These are phyloP conservation scores for Candida suzukii DNA, from an alignment of 805 yeast species.

Conservation along the genomic window DNA sequence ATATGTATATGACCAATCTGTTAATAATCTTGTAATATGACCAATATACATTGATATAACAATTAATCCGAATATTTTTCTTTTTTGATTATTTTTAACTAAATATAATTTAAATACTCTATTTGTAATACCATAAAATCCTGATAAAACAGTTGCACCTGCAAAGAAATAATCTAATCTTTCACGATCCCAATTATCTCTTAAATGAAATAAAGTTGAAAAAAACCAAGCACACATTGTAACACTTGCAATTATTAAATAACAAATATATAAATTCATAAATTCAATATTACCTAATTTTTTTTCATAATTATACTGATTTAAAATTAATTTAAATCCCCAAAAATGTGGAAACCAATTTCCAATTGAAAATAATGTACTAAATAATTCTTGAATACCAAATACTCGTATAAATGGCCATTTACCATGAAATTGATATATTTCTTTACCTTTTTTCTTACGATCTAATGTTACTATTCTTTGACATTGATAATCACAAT, in stretches of 20 bases:
- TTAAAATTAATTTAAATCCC: constrained; percentile 31
- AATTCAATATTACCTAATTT: constrained; percentile 15
- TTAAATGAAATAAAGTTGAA: constrained; percentile 79
- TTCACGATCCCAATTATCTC: constrained; percentile 78
- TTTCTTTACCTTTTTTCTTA: constrained; percentile 36
- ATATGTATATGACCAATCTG: constrained; percentile 86
- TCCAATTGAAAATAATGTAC: constrained; percentile 69
- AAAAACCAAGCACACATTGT: constrained; percentile 86
- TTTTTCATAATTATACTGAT: constrained; percentile 13
- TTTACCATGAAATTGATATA: constrained; percentile 90
- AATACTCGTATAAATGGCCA: constrained; percentile 84
- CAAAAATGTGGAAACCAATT: constrained; percentile 60
- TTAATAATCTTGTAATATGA: constrained; percentile 60
- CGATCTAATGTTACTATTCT: constrained; percentile 59
- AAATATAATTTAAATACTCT: constrained; percentile 56
- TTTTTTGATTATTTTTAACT: constrained; percentile 15
- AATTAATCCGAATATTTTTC: constrained; percentile 29
- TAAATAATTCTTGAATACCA: constrained; percentile 83
- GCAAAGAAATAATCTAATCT: constrained; percentile 89
- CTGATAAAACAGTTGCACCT: constrained; percentile 77
- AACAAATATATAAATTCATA: constrained; percentile 26
- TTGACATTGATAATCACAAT: constrained; percentile 95
- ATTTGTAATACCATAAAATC: constrained; percentile 61
- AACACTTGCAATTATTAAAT: constrained; percentile 45
- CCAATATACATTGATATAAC: constrained; percentile 46